phyloP scores from a whole-genome alignment of 257 asterid genomes.

The Fraxinus americana region DNA sequence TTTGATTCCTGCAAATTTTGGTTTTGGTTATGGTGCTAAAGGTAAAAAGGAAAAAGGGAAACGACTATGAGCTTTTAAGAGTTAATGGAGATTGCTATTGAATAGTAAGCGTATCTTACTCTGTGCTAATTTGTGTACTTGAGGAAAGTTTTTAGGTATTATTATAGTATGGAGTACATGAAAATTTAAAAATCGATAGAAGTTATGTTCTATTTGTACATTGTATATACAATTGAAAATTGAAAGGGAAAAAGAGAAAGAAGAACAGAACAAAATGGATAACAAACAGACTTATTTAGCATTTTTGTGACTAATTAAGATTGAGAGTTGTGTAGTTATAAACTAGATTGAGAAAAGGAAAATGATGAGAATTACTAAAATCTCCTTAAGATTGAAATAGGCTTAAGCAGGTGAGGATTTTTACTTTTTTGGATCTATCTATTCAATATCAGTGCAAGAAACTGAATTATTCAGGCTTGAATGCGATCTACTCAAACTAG shows the following conservation, averaged over 20 bases:
- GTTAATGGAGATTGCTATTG: neutral
- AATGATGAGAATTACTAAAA: neutral
- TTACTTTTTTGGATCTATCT: neutral
- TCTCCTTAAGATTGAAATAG: conserved; percentile 10
- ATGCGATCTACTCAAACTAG: neutral
- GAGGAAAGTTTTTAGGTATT: too few relatives aligned
- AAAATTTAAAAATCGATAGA: too few relatives aligned
- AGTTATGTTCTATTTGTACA: too few relatives aligned
- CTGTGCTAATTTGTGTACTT: neutral
- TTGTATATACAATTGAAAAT: too few relatives aligned
- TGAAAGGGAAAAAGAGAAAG: conserved; percentile 17
- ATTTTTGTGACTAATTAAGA: neutral
- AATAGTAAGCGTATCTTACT: neutral
- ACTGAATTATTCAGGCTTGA: neutral
- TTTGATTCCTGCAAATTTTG: neutral
- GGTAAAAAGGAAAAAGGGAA: too few relatives aligned
- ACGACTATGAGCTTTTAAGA: neutral
- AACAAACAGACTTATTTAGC: neutral
- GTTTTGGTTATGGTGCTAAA: neutral
- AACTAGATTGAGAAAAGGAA: neutral
- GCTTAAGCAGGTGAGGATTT: neutral
- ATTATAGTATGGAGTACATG: too few relatives aligned
- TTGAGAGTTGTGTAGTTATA: neutral
- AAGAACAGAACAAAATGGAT: neutral
- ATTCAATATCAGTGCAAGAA: neutral